Evolutionary conservation across 2,329 filamentous ascomycete genomes (phyloP).

Genomic region (Hymenoscyphus occultus): DNA sequence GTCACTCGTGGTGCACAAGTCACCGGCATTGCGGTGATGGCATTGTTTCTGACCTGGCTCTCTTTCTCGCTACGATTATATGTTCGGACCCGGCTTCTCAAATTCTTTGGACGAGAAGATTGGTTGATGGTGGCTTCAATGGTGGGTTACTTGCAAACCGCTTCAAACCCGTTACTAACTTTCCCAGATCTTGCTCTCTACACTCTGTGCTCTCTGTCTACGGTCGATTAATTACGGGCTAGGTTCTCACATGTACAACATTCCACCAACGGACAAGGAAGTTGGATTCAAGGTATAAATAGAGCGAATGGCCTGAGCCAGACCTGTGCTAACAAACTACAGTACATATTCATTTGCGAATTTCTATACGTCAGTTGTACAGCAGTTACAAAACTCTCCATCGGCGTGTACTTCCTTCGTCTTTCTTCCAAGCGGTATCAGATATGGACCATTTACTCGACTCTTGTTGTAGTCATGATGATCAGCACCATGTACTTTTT

Average conservation of each 20-base stretch:
- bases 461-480: constrained; percentile 23
- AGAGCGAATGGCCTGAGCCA: not conserved
- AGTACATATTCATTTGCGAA: constrained; percentile 34
- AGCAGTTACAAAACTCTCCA: constrained; percentile 32
- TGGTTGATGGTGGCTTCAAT: constrained; percentile 33
- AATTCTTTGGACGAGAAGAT: constrained; percentile 35
- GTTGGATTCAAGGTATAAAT: constrained; percentile 28
- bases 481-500: constrained; percentile 34
- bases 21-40: constrained; percentile 35
- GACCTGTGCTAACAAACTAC: not conserved
- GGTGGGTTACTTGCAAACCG: constrained; percentile 16
- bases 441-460: constrained; percentile 26
- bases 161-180: not conserved
- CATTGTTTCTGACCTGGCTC: constrained; percentile 39
- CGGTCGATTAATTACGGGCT: constrained; percentile 27
- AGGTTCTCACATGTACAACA: constrained; percentile 33
- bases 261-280: constrained; percentile 19
- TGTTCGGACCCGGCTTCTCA: constrained; percentile 31
- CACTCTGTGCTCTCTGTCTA: constrained; percentile 29
- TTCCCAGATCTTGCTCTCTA: constrained; percentile 28
- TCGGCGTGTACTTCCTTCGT: constrained; percentile 33
- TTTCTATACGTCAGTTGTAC: constrained; percentile 34
- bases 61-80: constrained; percentile 32
- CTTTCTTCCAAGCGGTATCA: constrained; percentile 31
- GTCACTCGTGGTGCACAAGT: constrained; percentile 30